A percentile compares a stretch with the other conserved stretches of the same genome.
Conservation (phyloP, 352 stramenopile genomes). For the Phytopythium chamaehyphon region DNA sequence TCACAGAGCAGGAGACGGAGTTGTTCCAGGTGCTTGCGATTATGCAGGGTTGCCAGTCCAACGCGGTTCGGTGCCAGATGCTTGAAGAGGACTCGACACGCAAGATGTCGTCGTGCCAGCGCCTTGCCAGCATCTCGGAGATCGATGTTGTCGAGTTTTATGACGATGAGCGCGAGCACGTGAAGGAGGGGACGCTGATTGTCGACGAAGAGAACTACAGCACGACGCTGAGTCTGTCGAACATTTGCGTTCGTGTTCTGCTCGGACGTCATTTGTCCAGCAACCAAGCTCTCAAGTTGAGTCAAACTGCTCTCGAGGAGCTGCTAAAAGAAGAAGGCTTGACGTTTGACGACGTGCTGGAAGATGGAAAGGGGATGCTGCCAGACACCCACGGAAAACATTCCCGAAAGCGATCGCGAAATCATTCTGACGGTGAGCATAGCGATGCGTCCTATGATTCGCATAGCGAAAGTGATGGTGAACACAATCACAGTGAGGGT, state of each 20-base stretch:
- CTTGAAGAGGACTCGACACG: slow-evolving; percentile 80
- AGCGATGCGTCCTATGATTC: slow-evolving; percentile 17
- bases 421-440: slow-evolving; percentile 18
- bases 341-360: slow-evolving; percentile 55
- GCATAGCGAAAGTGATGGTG: slow-evolving; percentile 17
- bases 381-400: background rate
- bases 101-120: slow-evolving; percentile 69
- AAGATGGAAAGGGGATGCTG: slow-evolving; percentile 18
- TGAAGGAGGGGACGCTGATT: slow-evolving; percentile 85
- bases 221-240: slow-evolving; percentile 70
- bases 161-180: slow-evolving; percentile 79
- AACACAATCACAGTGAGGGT: slow-evolving; percentile 23
- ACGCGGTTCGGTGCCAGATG: slow-evolving; percentile 80
- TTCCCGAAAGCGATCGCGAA: slow-evolving; percentile 11
- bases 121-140: slow-evolving; percentile 78
- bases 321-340: slow-evolving; percentile 72
- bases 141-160: slow-evolving; percentile 84
- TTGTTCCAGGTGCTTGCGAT: slow-evolving; percentile 81
- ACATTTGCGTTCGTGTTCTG: slow-evolving; percentile 79
- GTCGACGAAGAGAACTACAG: slow-evolving; percentile 82
- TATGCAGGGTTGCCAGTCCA: slow-evolving; percentile 81
- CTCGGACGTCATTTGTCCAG: slow-evolving; percentile 69
- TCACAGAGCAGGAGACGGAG: slow-evolving; percentile 67
- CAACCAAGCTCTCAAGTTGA: slow-evolving; percentile 83
- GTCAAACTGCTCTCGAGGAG: slow-evolving; percentile 78